Evolutionary conservation across 2,329 filamentous ascomycete genomes (phyloP).

Genomic region (Trichoderma atroviride): DNA sequence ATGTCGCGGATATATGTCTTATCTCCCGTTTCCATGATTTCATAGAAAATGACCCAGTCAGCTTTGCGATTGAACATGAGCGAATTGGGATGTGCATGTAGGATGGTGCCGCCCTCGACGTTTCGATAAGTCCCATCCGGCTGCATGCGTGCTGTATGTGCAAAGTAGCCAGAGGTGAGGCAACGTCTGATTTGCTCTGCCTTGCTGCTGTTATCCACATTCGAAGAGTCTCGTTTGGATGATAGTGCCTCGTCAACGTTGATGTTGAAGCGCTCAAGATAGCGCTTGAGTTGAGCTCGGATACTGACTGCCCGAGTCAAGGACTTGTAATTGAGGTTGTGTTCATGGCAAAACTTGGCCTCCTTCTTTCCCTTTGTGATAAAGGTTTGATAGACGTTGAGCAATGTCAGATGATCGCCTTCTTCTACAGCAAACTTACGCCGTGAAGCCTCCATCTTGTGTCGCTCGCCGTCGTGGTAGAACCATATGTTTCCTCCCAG

Average conservation of each 20-base stretch:
- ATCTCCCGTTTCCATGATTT: slow-evolving; percentile 83
- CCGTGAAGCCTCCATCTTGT: slow-evolving; percentile 70
- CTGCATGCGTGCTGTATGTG: slow-evolving; percentile 92
- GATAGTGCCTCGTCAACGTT: slow-evolving; percentile 65
- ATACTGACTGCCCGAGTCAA: slow-evolving; percentile 83
- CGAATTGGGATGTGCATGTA: slow-evolving; percentile 89
- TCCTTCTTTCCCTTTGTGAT: slow-evolving; percentile 81
- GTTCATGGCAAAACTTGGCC: slow-evolving; percentile 81
- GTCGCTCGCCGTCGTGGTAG: slow-evolving; percentile 75
- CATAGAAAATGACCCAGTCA: slow-evolving; percentile 95
- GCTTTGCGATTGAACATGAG: slow-evolving; percentile 96
- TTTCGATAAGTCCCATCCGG: slow-evolving; percentile 87
- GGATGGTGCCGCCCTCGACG: slow-evolving; percentile 73
- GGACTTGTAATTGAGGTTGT: slow-evolving; percentile 84
- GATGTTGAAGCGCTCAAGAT: slow-evolving; percentile 83
- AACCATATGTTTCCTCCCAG: slow-evolving; percentile 84
- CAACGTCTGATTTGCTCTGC: slow-evolving; percentile 80
- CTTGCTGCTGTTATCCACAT: slow-evolving; percentile 41
- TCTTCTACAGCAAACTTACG: slow-evolving; percentile 89
- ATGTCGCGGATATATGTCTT: slow-evolving; percentile 92
- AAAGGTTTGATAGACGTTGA: slow-evolving; percentile 93
- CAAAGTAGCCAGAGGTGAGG: slow-evolving; percentile 87
- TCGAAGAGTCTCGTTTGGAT: slow-evolving; percentile 35
- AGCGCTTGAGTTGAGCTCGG: slow-evolving; percentile 80
- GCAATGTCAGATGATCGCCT: slow-evolving; percentile 87